Evolutionary conservation across 805 yeast genomes (phyloP).

Genomic region (Starmera dryadoides): DNA sequence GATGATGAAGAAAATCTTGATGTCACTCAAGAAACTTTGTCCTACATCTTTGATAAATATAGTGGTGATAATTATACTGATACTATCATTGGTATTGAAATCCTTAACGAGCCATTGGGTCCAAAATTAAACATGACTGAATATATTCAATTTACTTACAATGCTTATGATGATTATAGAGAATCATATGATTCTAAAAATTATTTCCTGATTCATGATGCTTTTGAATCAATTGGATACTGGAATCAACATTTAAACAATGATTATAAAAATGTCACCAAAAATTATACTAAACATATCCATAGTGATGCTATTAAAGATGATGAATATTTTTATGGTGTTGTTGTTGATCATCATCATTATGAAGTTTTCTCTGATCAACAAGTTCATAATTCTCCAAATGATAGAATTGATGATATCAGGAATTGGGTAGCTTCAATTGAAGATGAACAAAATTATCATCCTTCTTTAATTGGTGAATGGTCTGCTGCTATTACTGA

Average conservation of each 20-base stretch:
- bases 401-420: conserved; percentile 25
- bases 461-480: conserved; percentile 57
- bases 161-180: conserved; percentile 23
- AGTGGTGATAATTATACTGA: conserved; percentile 41
- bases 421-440: conserved; percentile 25
- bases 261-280: conserved; percentile 19
- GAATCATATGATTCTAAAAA: conserved; percentile 17
- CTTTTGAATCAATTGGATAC: conserved; percentile 46
- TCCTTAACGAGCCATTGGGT: conserved; percentile 68
- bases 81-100: conserved; percentile 62
- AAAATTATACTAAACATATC: conserved; percentile 20
- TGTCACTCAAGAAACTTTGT: conserved; percentile 42
- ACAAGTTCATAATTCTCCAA: conserved; percentile 41
- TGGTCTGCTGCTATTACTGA: conserved; percentile 70
- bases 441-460: conserved; percentile 25
- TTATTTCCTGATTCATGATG: conserved; percentile 57
- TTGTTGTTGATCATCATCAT: conserved; percentile 82
- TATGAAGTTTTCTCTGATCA: conserved; percentile 76
- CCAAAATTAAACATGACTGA: conserved; percentile 34
- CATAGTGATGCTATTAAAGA: conserved; percentile 27
- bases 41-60: conserved; percentile 43
- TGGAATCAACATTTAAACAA: conserved; percentile 43
- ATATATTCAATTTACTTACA: conserved; percentile 25
- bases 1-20: conserved; percentile 31
- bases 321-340: conserved; percentile 43